A percentile compares a stretch with the other conserved stretches of the same genome.
Conservation (phyloP, 2,329 filamentous ascomycete species). For the Neonectria hederae region DNA sequence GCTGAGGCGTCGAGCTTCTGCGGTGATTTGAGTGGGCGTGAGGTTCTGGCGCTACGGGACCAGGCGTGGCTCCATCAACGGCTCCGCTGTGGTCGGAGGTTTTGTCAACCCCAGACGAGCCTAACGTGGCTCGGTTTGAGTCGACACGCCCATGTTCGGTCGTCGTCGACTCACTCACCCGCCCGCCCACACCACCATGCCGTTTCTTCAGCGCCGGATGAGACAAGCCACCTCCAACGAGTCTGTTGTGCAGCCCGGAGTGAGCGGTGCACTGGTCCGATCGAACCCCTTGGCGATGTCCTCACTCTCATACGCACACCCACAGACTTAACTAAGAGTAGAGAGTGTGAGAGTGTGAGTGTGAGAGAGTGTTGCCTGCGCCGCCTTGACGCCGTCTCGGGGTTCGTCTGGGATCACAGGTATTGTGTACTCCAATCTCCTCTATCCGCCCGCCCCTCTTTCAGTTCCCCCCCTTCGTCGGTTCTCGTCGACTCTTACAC, state of each 20-base stretch:
- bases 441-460: slow-evolving; percentile 24
- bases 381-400: slow-evolving; percentile 41
- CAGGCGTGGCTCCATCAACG: slow-evolving; percentile 34
- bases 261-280: slow-evolving; percentile 42
- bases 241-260: slow-evolving; percentile 41
- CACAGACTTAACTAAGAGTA: too few relatives aligned
- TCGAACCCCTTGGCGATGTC: slow-evolving; percentile 42
- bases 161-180: slow-evolving; percentile 41
- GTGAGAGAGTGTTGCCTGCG: slow-evolving; percentile 36
- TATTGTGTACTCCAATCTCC: slow-evolving; percentile 31
- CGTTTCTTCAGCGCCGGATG: slow-evolving; percentile 41
- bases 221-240: slow-evolving; percentile 43
- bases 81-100: slow-evolving; percentile 40
- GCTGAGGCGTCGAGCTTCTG: slow-evolving; percentile 31
- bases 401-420: slow-evolving; percentile 33
- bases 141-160: slow-evolving; percentile 39
- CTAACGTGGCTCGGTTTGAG: slow-evolving; percentile 44
- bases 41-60: slow-evolving; percentile 29
- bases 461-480: slow-evolving; percentile 1
- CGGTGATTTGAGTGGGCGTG: slow-evolving; percentile 10
- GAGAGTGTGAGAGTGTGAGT: background rate
- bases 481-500: slow-evolving; percentile 1
- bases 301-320: too few relatives aligned
- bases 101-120: slow-evolving; percentile 45
- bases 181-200: slow-evolving; percentile 39